Base-by-base conservation (phyloP, 1,284 basidiomycete genomes). In the Ustilago bromivora region DNA sequence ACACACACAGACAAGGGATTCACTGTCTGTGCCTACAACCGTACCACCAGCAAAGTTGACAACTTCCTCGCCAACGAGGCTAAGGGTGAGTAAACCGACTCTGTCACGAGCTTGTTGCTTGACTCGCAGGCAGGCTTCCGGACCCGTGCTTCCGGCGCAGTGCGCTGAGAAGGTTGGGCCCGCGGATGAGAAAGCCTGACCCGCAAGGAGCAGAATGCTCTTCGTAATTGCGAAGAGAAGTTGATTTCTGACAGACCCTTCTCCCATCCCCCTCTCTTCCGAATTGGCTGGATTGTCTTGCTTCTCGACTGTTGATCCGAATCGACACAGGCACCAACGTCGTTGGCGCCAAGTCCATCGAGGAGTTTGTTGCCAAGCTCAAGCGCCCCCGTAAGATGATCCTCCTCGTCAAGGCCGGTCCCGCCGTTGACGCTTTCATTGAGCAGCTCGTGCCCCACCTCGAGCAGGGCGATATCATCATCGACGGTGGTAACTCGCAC, bases 401-500 rank as follows among this genome's bases (percentile, higher is more conserved):
- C 87, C 91, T 97, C 69, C 94, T 99, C 86, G 97, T 99, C 88
- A 90, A 90, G 88, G 90, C 90, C 79, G 90, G 90, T 79, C 80
- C 88, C 78, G 89, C 90, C 81, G 90, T 90, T 73, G 90, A 90
- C 86, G 87, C 88, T 84, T 90, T 90, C 84, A 90, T 90, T 79
- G 84, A 86, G 58, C 89, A 89, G 85, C 88, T 90, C 81, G 85
- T 88, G 70, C 89, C 90, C 57, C 86, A 88, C 88, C 88, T 90
- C 79, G 90, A 90, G 87, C 88, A 90, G 88, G 90, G 89, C 69
- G 90, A 98, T 88, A 98, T 99, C 89, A 91, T 99, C 90, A 98
- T 99, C 84, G 97, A 99, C 88, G 97, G 97, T 85, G 96, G 97
- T 86, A 99, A 99, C 90, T 98, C 96, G 66, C 95, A 99, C 89